phyloP scores from a whole-genome alignment of 202 grass and related monocot genomes.

The Carex sylvatica region DNA sequence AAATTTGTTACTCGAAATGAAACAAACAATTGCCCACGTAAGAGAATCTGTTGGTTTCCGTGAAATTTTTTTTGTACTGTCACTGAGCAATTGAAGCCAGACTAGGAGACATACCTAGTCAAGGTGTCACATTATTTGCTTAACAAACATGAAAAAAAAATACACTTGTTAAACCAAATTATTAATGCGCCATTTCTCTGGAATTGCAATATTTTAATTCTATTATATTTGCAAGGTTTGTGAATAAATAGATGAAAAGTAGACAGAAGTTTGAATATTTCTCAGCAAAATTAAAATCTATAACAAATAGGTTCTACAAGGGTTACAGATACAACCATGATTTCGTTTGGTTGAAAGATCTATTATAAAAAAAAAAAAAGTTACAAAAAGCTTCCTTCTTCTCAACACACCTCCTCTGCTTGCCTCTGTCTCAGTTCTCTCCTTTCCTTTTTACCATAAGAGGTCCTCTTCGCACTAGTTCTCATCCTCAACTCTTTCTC shows the following conservation, averaged over 20 bases:
- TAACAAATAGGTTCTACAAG: slow-evolving; percentile 10
- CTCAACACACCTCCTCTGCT: slow-evolving; percentile 22
- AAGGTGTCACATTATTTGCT: slow-evolving; percentile 9
- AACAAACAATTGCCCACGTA: background rate
- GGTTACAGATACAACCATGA: slow-evolving; percentile 1
- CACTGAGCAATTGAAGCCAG: background rate
- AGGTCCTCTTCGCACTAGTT: slow-evolving; percentile 30
- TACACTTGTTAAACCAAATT: background rate
- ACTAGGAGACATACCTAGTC: background rate
- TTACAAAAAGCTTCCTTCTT: background rate
- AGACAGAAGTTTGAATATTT: background rate
- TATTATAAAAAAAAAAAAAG: slow-evolving; percentile 10
- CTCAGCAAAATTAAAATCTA: slow-evolving; percentile 5
- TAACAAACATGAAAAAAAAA: background rate
- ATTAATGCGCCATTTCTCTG: background rate
- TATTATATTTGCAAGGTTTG: no score
- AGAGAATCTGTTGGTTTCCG: slow-evolving; percentile 9
- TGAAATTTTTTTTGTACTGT: background rate
- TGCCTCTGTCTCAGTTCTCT: slow-evolving; percentile 27
- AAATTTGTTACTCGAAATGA: background rate
- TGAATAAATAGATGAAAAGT: no score
- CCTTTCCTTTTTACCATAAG: slow-evolving; percentile 19
- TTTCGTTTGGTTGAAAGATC: slow-evolving; percentile 7
- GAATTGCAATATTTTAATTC: background rate
- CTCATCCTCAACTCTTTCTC: slow-evolving; percentile 49